These are phyloP conservation scores for Didymellaceae sp. DNA, from an alignment of 2,329 filamentous ascomycete genomes.

Conservation along the genomic window DNA sequence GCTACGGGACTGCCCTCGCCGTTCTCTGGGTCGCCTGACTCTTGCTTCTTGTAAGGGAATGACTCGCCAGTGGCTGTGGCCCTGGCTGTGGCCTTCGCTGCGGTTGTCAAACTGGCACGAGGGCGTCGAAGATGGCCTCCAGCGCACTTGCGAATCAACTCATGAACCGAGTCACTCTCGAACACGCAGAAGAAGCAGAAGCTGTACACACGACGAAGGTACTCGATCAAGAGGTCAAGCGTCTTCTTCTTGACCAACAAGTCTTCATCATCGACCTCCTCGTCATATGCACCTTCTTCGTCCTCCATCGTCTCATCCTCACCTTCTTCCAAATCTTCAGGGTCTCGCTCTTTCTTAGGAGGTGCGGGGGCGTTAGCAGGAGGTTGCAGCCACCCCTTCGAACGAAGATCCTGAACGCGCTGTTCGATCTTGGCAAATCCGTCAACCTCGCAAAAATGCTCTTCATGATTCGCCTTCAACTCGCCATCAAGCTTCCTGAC, in stretches of 20 bases:
- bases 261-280: constrained; percentile 89
- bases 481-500: constrained; percentile 86
- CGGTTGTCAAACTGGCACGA: constrained; percentile 79
- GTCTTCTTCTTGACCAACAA: constrained; percentile 94
- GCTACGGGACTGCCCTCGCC: constrained; percentile 71
- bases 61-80: constrained; percentile 83
- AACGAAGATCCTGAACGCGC: constrained; percentile 80
- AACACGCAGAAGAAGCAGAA: constrained; percentile 99
- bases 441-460: constrained; percentile 55
- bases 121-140: constrained; percentile 96
- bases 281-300: constrained; percentile 69
- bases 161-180: constrained; percentile 95
- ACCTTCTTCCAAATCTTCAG: constrained; percentile 74
- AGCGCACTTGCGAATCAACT: constrained; percentile 92
- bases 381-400: constrained; percentile 77
- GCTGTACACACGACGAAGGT: constrained; percentile 93
- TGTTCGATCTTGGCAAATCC: constrained; percentile 83
- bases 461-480: constrained; percentile 70
- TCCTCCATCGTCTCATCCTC: constrained; percentile 69
- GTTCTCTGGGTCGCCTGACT: constrained; percentile 69
- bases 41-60: constrained; percentile 83
- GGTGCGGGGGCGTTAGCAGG: constrained; percentile 60
- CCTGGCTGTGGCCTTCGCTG: constrained; percentile 82
- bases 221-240: constrained; percentile 93
- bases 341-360: constrained; percentile 66